Evolutionary conservation across 2,329 filamentous ascomycete genomes (phyloP), one percentile per base, ranked within the genome.

Genomic region (Verticillium nonalfalfae): DNA sequence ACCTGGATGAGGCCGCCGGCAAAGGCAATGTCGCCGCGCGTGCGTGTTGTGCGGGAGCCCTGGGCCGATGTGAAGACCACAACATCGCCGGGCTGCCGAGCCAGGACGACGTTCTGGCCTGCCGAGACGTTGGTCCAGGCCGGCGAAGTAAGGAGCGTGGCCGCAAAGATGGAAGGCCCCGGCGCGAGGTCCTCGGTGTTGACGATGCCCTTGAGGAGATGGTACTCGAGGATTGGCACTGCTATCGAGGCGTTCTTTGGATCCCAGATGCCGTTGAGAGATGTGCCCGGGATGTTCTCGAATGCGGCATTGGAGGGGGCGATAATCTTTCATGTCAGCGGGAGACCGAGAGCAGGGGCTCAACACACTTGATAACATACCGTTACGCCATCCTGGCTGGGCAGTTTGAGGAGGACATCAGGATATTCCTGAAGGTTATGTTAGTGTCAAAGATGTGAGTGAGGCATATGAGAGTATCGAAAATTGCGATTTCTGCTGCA

Each of bases 251-350:
- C 69, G 66, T 81, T 72, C 5, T 83, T 74, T 9, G 75, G 69
- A 9, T 77, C 72, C 70, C 76, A 81, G n/a, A 82, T 67, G 58
- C 77, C 77, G 33, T 75, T 74, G 40, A 85, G 73, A 10, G 78
- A 75, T n/a, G 79, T 81, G 64, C 79, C 82, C 10, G 78, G 77
- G 58, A 86, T 83, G 59, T 79, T 76, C 18, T 79, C 75, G 73
- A 88, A 86, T 15, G 85, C 85, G 2, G 76, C 74, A 66, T 87
- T 83, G 62, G 76, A 81, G 9, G 86, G 86, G 0, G 81, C 85
- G 65, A 87, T 81, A 65, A 88, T 77, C 72, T 75, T 59, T 3
- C 9, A 52, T 7, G 38, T 61, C 14, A 52, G 31, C 2, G 54
- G 3, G 5, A 21, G 3, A 9, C 13, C 45, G 34, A 45, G 55